Base-by-base conservation (phyloP, 495 filamentous ascomycete genomes). In the Penicillium angulare region DNA sequence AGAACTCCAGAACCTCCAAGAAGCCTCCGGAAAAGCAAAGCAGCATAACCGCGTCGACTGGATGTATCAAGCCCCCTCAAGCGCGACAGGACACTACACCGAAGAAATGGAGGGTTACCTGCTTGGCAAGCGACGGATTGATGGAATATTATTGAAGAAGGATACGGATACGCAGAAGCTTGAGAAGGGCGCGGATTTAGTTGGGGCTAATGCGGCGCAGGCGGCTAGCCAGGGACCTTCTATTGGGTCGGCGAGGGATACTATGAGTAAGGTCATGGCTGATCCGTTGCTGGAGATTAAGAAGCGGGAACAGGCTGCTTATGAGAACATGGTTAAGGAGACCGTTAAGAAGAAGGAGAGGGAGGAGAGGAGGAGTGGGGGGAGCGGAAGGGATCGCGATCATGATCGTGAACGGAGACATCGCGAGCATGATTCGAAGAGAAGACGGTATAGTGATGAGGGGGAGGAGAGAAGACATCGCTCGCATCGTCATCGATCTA, bases 71-170 rank as follows among this genome's bases (percentile, higher is more conserved):
- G 93, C 91, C 1, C 90, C 93, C 7, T 86, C 87, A 29, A 84
- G 81, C 55, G 89, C 88, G 21, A 85, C 86, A 56, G 80, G 78
- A 17, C 89, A 90, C 40, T 90, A 89, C 49, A 86, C 86, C 0
- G 92, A 96, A 64, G 95, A 97, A 68, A 90, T 87, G 80, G 93
- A 98, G 59, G 90, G 88, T 7, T 97, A 95, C 63, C 69, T 98
- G 6, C 78, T 98, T 13, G 93, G 93, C 10, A 97, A 96, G 72
- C 76, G 93, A 39, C 79, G 93, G 8, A 89, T 98, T 59, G 92
- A 96, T 72, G 71, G 72, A 3, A 79, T 87, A 5, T 68, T 97
- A n/a, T 79, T 96, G 47, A 93, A 91, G 68, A 88, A 88, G 33
- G 83, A 86, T 31, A 43, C 50, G 8, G 88, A 92, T 36, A 79